Percentiles rank a stretch among this genome's conserved stretches.
Conservation (phyloP, 768 basidiomycete species). For the Lactifluus piperatus region DNA sequence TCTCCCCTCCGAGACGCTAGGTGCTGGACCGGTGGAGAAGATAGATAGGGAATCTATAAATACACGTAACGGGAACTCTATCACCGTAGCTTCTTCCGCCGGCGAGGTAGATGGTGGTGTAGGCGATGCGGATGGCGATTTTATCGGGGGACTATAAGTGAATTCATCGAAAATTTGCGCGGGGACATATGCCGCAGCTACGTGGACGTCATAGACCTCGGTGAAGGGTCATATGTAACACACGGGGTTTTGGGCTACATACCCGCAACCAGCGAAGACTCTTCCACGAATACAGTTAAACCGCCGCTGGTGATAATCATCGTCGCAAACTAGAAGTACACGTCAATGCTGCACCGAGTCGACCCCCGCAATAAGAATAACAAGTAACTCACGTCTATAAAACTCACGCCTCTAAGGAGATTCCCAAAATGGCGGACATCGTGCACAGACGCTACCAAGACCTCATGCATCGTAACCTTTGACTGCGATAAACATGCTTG, state of each 20-base stretch:
- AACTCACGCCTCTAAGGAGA: conserved; percentile 74
- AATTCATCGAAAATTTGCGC: conserved; percentile 75
- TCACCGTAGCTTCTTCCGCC: conserved; percentile 33
- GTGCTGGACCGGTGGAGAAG: conserved; percentile 64
- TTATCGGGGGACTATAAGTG: conserved; percentile 42
- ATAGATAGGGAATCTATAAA: conserved; percentile 89
- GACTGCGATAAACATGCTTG: background rate
- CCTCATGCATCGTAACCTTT: conserved; percentile 25
- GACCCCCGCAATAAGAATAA: background rate
- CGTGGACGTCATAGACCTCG: background rate
- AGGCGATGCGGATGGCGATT: conserved; percentile 21
- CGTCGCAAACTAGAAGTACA: conserved; percentile 50
- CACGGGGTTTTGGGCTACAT: conserved; percentile 21
- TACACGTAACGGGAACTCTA: conserved; percentile 79
- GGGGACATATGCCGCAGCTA: conserved; percentile 81
- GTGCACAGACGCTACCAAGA: conserved; percentile 63
- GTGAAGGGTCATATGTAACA: background rate
- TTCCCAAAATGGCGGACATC: conserved; percentile 78
- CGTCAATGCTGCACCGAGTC: background rate
- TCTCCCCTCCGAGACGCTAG: conserved; percentile 21
- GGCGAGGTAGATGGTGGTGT: conserved; percentile 21
- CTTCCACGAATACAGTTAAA: conserved; percentile 75
- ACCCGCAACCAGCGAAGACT: conserved; percentile 77
- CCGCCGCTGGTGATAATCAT: conserved; percentile 63
- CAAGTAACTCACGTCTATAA: conserved; percentile 54